phyloP scores from a whole-genome alignment of 805 yeast species.

The Hanseniaspora clermontiae region DNA sequence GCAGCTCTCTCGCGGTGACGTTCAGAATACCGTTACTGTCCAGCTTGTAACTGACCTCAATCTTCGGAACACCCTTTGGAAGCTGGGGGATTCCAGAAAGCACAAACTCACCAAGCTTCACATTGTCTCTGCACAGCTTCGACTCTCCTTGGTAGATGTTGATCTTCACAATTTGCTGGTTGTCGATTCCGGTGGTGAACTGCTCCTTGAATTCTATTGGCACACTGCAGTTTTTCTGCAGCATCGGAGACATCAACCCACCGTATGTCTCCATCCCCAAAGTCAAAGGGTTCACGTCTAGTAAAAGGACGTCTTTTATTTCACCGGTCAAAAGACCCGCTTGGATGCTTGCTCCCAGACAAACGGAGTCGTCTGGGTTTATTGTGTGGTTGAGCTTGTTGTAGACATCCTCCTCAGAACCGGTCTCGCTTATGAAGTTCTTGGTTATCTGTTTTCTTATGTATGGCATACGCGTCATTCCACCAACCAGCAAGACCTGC shows the following conservation, averaged over 20 bases:
- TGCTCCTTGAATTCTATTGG: constrained; percentile 64
- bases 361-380: constrained; percentile 90
- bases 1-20: constrained; percentile 69
- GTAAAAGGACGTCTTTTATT: constrained; percentile 59
- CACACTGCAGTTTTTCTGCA: constrained; percentile 64
- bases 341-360: constrained; percentile 81
- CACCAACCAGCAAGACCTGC: constrained; percentile 70
- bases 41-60: constrained; percentile 61
- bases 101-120: constrained; percentile 61
- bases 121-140: constrained; percentile 64
- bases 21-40: constrained; percentile 77
- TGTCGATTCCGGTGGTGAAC: constrained; percentile 73
- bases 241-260: constrained; percentile 67
- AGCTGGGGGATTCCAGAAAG: constrained; percentile 60
- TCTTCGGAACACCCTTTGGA: constrained; percentile 71
- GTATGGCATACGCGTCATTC: constrained; percentile 85
- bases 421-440: constrained; percentile 30
- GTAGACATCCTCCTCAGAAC: constrained; percentile 16
- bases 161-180: constrained; percentile 72
- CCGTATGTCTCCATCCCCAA: constrained; percentile 78
- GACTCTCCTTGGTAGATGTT: constrained; percentile 75
- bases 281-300: constrained; percentile 75
- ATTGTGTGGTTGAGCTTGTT: constrained; percentile 53
- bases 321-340: constrained; percentile 80
- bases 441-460: constrained; percentile 49